Percentiles rank a stretch among this genome's conserved stretches.
These are phyloP conservation scores for Pinus tabuliformis DNA, from an alignment of 75 land plant genomes.

Conservation along the genomic window DNA sequence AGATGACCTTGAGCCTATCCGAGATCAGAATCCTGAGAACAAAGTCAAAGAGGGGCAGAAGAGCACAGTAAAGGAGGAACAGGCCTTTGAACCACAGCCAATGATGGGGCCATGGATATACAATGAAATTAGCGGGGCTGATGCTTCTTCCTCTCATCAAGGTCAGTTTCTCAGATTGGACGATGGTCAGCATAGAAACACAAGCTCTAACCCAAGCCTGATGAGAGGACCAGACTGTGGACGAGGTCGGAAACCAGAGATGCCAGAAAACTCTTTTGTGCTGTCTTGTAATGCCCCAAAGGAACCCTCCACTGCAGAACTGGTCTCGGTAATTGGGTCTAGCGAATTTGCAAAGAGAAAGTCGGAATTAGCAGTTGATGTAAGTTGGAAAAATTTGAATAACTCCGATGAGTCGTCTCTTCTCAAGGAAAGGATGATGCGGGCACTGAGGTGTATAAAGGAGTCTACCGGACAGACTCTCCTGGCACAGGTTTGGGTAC, in stretches of 20 bases:
- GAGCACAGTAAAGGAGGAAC: not conserved
- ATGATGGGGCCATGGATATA: not conserved
- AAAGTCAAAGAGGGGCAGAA: constrained; percentile 1
- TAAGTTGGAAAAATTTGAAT: not conserved
- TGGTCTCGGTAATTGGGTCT: not conserved
- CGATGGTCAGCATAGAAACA: not conserved
- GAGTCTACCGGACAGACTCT: constrained; percentile 30
- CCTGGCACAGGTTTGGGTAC: constrained; percentile 84
- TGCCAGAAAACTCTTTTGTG: not conserved
- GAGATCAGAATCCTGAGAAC: not conserved
- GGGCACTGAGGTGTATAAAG: constrained; percentile 35
- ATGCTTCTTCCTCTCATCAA: not conserved
- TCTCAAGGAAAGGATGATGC: constrained; percentile 32
- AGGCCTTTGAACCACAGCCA: not conserved
- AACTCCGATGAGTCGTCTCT: not conserved
- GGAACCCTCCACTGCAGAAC: not conserved
- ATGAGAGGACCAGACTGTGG: not conserved
- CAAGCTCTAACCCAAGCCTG: not conserved
- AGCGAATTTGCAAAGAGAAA: not conserved
- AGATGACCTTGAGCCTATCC: not conserved
- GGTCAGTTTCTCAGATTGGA: not conserved
- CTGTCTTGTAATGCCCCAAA: not conserved
- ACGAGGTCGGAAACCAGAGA: not conserved
- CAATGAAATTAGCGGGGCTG: not conserved
- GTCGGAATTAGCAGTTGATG: not conserved